phyloP scores from a whole-genome alignment of 1,139 yeast species.

The Candida dubliniensis region DNA sequence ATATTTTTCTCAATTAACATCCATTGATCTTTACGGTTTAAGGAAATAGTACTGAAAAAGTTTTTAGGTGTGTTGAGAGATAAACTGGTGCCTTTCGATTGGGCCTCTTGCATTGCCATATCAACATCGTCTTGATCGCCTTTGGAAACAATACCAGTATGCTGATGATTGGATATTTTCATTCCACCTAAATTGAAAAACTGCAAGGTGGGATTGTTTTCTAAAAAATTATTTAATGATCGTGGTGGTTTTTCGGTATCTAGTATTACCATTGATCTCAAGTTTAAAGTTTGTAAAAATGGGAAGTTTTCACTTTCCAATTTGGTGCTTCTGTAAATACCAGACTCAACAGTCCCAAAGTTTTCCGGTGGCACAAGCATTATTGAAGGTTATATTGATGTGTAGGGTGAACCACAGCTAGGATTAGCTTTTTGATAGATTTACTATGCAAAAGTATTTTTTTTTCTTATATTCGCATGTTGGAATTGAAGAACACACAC shows the following conservation, averaged over 20 bases:
- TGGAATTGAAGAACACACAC: too few relatives aligned
- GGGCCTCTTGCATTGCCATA: conserved; percentile 15
- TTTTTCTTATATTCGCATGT: too few relatives aligned
- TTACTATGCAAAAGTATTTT: too few relatives aligned
- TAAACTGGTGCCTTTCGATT: background rate
- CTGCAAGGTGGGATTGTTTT: conserved; percentile 38
- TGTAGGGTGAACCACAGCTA: too few relatives aligned
- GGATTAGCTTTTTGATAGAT: too few relatives aligned
- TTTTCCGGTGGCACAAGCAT: conserved; percentile 82
- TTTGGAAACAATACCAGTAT: conserved; percentile 25
- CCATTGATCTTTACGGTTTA: conserved; percentile 52
- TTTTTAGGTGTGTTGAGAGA: conserved; percentile 3
- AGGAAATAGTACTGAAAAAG: conserved; percentile 1
- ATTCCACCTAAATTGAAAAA: conserved; percentile 47
- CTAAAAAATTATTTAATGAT: conserved; percentile 46
- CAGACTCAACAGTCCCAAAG: conserved; percentile 75
- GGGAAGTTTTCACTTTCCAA: conserved; percentile 59
- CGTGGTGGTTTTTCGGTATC: conserved; percentile 76
- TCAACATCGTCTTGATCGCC: conserved; percentile 16
- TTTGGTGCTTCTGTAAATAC: conserved; percentile 60
- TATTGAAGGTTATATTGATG: background rate
- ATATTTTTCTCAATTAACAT: conserved; percentile 66
- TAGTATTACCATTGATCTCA: conserved; percentile 58
- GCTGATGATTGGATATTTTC: conserved; percentile 44
- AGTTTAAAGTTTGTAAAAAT: conserved; percentile 61